A percentile compares a stretch with the other conserved stretches of the same genome.
Conservation (phyloP, 2,329 filamentous ascomycete genomes). For the Bimuria novae-zelandiae region DNA sequence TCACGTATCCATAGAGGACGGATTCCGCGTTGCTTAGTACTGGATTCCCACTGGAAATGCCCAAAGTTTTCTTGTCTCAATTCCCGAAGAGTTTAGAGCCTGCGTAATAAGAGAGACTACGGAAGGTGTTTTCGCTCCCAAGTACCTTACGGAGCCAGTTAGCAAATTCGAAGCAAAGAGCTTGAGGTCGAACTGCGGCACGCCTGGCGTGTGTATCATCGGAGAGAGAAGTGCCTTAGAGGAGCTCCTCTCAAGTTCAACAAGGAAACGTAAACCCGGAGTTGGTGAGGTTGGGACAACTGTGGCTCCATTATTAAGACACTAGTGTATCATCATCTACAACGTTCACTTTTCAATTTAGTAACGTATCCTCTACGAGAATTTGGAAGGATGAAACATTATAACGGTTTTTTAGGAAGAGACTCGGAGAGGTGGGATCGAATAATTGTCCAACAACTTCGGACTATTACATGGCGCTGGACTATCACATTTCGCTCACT, state of each 20-base stretch:
- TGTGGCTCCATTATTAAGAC: not conserved
- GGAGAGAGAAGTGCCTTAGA: not conserved
- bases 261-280: not conserved
- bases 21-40: not conserved
- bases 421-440: too few species aligned
- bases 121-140: not conserved
- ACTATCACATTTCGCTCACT: too few species aligned
- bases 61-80: not conserved
- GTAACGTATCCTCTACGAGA: too few species aligned
- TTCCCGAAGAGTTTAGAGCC: too few species aligned
- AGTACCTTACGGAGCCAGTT: not conserved
- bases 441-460: too few species aligned
- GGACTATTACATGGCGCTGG: too few species aligned
- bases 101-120: too few species aligned
- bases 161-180: not conserved
- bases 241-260: not conserved
- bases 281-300: not conserved
- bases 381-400: too few species aligned
- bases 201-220: not conserved
- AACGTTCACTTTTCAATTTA: not conserved
- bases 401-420: too few species aligned
- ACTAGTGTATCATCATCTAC: not conserved
- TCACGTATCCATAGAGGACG: not conserved
- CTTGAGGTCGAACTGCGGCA: too few species aligned
- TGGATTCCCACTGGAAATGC: not conserved